Conservation (phyloP, 2,329 filamentous ascomycete genomes). For the Aspergillus fumigatus region DNA sequence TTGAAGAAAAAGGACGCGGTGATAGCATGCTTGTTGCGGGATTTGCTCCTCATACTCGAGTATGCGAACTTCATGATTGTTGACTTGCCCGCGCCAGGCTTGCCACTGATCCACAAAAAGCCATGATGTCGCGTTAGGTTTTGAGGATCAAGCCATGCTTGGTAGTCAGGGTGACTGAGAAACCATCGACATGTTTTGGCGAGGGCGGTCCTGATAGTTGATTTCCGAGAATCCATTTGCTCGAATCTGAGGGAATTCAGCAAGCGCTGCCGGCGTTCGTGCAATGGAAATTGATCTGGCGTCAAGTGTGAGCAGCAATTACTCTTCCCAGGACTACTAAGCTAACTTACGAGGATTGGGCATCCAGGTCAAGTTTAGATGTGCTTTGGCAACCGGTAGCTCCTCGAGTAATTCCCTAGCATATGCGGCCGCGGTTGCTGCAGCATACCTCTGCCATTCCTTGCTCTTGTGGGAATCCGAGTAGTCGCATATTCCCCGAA, state of each 20-base stretch:
- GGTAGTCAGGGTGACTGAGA: conserved; percentile 31
- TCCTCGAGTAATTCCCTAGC: conserved; percentile 18
- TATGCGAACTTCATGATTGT: conserved; percentile 44
- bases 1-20: conserved; percentile 28
- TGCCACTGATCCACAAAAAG: conserved; percentile 39
- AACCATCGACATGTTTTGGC: conserved; percentile 43
- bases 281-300: background rate
- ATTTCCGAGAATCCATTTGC: conserved; percentile 37
- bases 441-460: conserved; percentile 35
- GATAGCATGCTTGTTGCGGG: conserved; percentile 28
- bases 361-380: background rate
- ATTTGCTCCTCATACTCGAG: conserved; percentile 32
- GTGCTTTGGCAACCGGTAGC: conserved; percentile 4
- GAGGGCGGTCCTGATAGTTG: conserved; percentile 36
- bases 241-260: conserved; percentile 34
- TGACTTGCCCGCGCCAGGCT: conserved; percentile 36
- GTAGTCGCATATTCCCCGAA: conserved; percentile 43
- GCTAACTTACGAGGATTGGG: conserved; percentile 4
- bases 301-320: background rate
- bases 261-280: conserved; percentile 3
- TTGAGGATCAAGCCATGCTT: conserved; percentile 33
- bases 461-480: conserved; percentile 39
- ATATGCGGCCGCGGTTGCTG: conserved; percentile 26
- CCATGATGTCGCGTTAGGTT: conserved; percentile 20
- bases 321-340: background rate